phyloP scores from a whole-genome alignment of 176 grass and related monocot genomes.

The Melocanna baccifera region DNA sequence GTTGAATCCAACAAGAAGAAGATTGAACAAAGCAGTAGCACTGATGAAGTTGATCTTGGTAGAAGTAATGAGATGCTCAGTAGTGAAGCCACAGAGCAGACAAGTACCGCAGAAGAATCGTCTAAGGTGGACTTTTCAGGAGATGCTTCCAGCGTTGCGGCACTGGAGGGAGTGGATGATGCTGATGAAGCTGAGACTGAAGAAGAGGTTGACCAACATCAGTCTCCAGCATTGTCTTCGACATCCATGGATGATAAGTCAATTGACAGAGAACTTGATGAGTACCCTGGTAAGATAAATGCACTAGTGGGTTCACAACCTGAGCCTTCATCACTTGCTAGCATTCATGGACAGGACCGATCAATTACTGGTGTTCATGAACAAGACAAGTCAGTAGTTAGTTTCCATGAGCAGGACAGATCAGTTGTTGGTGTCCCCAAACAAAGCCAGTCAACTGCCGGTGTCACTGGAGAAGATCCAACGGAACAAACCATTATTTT shows the following conservation, averaged over 20 bases:
- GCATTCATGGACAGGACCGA: background rate
- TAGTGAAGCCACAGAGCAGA: background rate
- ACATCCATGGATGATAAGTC: slow-evolving; percentile 23
- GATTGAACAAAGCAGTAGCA: slow-evolving; percentile 28
- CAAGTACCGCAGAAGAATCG: background rate
- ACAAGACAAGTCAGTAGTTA: background rate
- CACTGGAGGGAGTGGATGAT: background rate
- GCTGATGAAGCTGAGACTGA: slow-evolving; percentile 12
- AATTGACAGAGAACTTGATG: slow-evolving; percentile 42
- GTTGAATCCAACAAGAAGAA: slow-evolving; percentile 40
- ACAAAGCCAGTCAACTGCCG: slow-evolving; percentile 4
- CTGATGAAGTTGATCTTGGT: slow-evolving; percentile 9
- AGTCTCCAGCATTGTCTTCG: slow-evolving; percentile 1
- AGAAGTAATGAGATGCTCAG: background rate
- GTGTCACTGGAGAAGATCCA: background rate
- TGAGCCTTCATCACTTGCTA: background rate
- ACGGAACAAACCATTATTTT: background rate
- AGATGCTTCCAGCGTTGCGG: background rate
- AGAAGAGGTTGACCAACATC: slow-evolving; percentile 12
- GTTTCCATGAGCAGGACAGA: slow-evolving; percentile 11
- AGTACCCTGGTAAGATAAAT: slow-evolving; percentile 42
- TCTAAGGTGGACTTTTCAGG: slow-evolving; percentile 6
- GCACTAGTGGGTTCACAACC: slow-evolving; percentile 22
- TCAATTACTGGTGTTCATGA: background rate
- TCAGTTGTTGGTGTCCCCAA: background rate